Percentiles rank a stretch among this genome's conserved stretches.
Evolutionary conservation across 345 rosid species (phyloP).

Genomic region (Salix koriyanagi): DNA sequence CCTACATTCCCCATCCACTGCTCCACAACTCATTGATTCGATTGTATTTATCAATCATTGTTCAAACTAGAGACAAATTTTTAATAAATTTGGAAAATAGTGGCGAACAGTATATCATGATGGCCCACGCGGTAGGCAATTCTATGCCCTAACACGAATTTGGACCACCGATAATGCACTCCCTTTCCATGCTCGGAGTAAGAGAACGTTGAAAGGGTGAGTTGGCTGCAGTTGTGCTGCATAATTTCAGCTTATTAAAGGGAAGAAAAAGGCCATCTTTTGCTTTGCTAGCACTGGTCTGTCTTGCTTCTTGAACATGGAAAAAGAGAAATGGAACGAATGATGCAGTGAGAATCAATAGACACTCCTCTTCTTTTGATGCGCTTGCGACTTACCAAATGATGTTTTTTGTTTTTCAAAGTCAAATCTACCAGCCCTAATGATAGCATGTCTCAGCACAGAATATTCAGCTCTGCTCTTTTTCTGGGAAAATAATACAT

Average conservation of each 20-base stretch:
- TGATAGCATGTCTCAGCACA: background rate
- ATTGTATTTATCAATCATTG: constrained; percentile 24
- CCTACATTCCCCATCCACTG: constrained; percentile 12
- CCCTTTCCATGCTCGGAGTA: constrained; percentile 1
- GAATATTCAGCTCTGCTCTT: too few relatives aligned
- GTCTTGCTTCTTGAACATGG: constrained; percentile 16
- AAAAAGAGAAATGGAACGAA: constrained; percentile 3
- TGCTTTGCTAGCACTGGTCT: constrained; percentile 6
- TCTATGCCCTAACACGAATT: constrained; percentile 12
- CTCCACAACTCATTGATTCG: constrained; percentile 19
- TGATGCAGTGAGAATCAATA: constrained; percentile 7
- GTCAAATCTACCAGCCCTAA: constrained; percentile 20
- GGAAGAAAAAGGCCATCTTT: constrained; percentile 16
- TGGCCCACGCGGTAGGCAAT: constrained; percentile 28
- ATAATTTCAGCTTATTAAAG: background rate
- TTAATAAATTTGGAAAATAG: constrained; percentile 8
- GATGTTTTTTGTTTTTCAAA: constrained; percentile 2
- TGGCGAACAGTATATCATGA: constrained; percentile 23
- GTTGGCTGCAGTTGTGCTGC: constrained; percentile 29
- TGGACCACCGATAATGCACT: background rate
- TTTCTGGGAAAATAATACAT: background rate
- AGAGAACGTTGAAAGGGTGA: constrained; percentile 15
- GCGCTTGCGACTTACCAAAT: constrained; percentile 5
- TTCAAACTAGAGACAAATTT: constrained; percentile 34
- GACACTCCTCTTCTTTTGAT: constrained; percentile 23